These are phyloP conservation scores for Xylaria hypoxylon DNA, from an alignment of 2,329 filamentous ascomycete species.

Conservation along the genomic window DNA sequence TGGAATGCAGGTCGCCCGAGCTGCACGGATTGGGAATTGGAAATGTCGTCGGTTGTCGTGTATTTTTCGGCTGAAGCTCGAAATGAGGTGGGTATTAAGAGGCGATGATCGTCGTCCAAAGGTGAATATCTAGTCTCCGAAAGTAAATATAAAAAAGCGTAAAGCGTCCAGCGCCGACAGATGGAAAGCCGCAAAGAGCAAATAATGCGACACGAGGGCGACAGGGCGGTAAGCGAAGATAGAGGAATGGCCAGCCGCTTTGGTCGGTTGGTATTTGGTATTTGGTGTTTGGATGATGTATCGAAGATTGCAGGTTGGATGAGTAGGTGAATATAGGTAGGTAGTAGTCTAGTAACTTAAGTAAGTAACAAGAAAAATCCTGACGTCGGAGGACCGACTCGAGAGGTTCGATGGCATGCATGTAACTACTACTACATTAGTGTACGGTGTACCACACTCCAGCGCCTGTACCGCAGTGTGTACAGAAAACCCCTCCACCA, in stretches of 20 bases:
- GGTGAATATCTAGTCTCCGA: neutral
- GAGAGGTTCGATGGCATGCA: constrained; percentile 14
- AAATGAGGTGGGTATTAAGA: constrained; percentile 2
- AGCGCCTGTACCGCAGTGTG: neutral
- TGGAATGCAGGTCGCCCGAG: neutral
- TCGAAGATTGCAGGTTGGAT: neutral
- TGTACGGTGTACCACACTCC: too few species aligned
- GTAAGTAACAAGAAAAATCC: constrained; percentile 22
- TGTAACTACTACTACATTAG: too few species aligned
- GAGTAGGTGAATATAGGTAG: neutral
- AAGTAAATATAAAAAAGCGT: neutral
- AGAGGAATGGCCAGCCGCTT: neutral
- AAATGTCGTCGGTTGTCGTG: neutral
- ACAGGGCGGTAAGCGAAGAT: constrained; percentile 9
- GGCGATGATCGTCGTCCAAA: neutral
- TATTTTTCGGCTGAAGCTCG: constrained; percentile 10
- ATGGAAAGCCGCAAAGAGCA: neutral
- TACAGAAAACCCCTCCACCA: constrained; percentile 5
- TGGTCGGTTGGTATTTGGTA: constrained; percentile 1
- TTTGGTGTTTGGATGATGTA: constrained; percentile 3
- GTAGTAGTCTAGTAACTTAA: too few species aligned
- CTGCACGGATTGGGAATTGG: neutral
- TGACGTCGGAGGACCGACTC: constrained; percentile 30
- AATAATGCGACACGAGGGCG: neutral
- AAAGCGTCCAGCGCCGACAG: constrained; percentile 21